Conservation (phyloP, 106 monocot genomes). For the Gastrodia elata region DNA sequence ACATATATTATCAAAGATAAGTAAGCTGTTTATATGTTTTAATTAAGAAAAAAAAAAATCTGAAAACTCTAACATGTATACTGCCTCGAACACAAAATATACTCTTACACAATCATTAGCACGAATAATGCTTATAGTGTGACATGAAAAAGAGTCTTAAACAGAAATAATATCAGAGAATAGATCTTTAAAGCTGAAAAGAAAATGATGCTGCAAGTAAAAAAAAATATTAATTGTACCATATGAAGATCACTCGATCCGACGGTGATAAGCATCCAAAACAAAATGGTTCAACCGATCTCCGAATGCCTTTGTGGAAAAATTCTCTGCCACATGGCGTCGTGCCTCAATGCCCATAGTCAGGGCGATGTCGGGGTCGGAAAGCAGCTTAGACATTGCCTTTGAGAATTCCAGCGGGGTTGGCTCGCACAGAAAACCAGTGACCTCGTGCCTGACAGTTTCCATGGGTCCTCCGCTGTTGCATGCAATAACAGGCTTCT, state of each 20-base stretch:
- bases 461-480: slow-evolving; percentile 79
- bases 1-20: too few relatives aligned
- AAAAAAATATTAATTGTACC: neutral
- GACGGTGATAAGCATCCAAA: slow-evolving; percentile 34
- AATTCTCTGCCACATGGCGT: slow-evolving; percentile 35
- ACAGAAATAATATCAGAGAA: neutral
- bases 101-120: neutral
- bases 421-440: slow-evolving; percentile 68
- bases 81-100: too few relatives aligned
- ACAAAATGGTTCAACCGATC: slow-evolving; percentile 44
- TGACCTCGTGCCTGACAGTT: slow-evolving; percentile 46
- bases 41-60: too few relatives aligned
- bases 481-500: slow-evolving; percentile 86
- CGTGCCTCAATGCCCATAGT: slow-evolving; percentile 59
- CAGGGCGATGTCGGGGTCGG: slow-evolving; percentile 25
- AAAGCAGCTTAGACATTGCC: slow-evolving; percentile 40
- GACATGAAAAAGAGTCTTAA: neutral
- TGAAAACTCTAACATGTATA: too few relatives aligned
- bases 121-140: neutral
- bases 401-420: slow-evolving; percentile 33
- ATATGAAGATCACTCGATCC: slow-evolving; percentile 26
- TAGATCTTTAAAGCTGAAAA: neutral
- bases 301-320: slow-evolving; percentile 56
- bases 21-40: too few relatives aligned
- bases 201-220: neutral